Percentiles rank a stretch among this genome's conserved stretches.
phyloP scores from a whole-genome alignment of 768 basidiomycete species.

The Amanita inopinata region DNA sequence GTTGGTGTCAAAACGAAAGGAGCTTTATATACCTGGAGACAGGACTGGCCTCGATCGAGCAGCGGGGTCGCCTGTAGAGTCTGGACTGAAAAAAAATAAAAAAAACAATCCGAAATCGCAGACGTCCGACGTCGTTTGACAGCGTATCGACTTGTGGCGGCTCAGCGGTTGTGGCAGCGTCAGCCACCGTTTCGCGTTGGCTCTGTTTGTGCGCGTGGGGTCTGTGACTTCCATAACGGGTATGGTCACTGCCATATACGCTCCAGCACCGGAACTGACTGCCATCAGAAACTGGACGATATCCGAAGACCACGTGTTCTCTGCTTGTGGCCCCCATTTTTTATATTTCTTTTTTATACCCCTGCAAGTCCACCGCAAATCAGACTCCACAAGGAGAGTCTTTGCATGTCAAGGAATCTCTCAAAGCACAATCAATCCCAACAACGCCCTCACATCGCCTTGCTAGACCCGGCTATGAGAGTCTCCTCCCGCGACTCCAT shows the following conservation, averaged over 20 bases:
- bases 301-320: slow-evolving; percentile 8
- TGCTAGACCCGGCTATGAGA: slow-evolving; percentile 29
- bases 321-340: neutral
- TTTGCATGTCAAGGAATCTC: slow-evolving; percentile 21
- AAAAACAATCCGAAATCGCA: too few species aligned
- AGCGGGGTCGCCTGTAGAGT: too few species aligned
- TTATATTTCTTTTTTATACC: neutral
- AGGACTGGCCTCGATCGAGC: too few species aligned
- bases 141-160: too few species aligned
- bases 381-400: neutral
- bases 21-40: neutral
- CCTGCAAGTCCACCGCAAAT: neutral
- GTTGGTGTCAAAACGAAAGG: neutral
- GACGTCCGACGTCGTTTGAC: neutral
- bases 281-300: too few species aligned
- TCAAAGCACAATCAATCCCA: slow-evolving; percentile 13
- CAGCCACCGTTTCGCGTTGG: too few species aligned
- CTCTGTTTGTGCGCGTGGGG: too few species aligned
- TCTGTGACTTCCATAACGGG: too few species aligned
- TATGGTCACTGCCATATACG: too few species aligned
- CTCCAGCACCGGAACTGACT: too few species aligned
- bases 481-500: slow-evolving; percentile 31
- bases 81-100: too few species aligned
- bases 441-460: slow-evolving; percentile 6
- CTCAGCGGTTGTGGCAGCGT: too few species aligned